Conservation (phyloP, 2,329 filamentous ascomycete genomes). For the Aspergillus sp. region DNA sequence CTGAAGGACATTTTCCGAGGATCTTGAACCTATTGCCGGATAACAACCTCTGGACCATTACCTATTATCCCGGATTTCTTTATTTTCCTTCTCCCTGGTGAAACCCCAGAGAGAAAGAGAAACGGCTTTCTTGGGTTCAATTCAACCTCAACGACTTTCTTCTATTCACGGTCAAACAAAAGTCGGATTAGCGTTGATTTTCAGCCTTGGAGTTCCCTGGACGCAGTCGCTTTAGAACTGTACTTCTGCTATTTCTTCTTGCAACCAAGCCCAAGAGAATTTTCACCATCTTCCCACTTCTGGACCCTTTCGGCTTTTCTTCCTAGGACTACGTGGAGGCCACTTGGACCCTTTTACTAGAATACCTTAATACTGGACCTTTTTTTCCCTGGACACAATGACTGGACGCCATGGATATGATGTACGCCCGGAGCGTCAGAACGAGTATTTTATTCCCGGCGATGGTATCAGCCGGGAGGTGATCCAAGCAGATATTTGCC, state of each 20-base stretch:
- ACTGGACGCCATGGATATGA: constrained; percentile 37
- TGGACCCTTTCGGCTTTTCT: constrained; percentile 20
- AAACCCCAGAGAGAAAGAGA: constrained; percentile 13
- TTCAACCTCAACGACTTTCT: constrained; percentile 10
- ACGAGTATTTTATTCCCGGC: constrained; percentile 77
- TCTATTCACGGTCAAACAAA: constrained; percentile 18
- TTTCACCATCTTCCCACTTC: constrained; percentile 13
- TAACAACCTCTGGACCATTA: constrained; percentile 17
- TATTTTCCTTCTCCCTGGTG: constrained; percentile 13
- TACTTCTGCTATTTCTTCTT: constrained; percentile 25
- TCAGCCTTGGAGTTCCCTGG: constrained; percentile 24
- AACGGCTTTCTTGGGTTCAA: constrained; percentile 9
- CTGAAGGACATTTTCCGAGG: constrained; percentile 12
- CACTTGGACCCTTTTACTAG: constrained; percentile 28
- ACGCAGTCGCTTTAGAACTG: constrained; percentile 24
- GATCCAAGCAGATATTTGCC: constrained; percentile 80
- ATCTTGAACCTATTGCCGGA: constrained; percentile 9
- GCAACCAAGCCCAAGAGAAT: constrained; percentile 14
- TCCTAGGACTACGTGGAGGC: constrained; percentile 24
- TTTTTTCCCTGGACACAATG: constrained; percentile 35
- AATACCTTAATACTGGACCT: constrained; percentile 24
- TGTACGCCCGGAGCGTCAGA: constrained; percentile 49
- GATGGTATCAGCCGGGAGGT: constrained; percentile 82
- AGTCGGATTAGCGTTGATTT: constrained; percentile 18
- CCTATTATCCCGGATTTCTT: constrained; percentile 18